Evolutionary conservation across 2,329 filamentous ascomycete species (phyloP).

Genomic region (Monosporascus cannonballus): DNA sequence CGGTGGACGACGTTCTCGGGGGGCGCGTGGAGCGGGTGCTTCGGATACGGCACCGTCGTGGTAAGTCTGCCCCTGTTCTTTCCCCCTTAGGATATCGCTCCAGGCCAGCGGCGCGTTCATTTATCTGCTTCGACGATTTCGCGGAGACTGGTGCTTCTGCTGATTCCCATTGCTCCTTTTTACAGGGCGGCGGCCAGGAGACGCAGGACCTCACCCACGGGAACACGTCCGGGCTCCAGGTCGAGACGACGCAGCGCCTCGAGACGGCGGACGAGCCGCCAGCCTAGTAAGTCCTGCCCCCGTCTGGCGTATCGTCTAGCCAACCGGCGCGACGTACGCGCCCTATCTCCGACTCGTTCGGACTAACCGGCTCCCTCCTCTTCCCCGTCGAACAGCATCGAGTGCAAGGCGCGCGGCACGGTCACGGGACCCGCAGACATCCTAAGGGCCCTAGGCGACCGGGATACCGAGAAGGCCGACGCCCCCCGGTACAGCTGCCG

Average conservation of each 20-base stretch:
- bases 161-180: neutral
- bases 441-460: constrained; percentile 16
- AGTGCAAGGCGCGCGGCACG: constrained; percentile 21
- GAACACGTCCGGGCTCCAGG: constrained; percentile 15
- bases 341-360: too few relatives aligned
- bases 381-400: constrained; percentile 15
- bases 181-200: constrained; percentile 22
- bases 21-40: constrained; percentile 21
- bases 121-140: too few relatives aligned
- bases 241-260: constrained; percentile 21
- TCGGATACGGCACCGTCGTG: constrained; percentile 20
- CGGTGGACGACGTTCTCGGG: constrained; percentile 21
- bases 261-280: constrained; percentile 20
- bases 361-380: too few relatives aligned
- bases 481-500: constrained; percentile 17
- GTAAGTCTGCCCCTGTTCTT: constrained; percentile 9
- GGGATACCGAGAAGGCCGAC: constrained; percentile 5
- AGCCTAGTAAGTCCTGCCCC: constrained; percentile 16
- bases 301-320: neutral
- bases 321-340: too few relatives aligned
- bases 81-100: neutral
- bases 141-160: neutral
- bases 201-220: constrained; percentile 17
- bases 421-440: constrained; percentile 16
- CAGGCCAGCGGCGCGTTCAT: neutral